Evolutionary conservation across 257 asterid genomes (phyloP).

Genomic region (Buddleja alternifolia): DNA sequence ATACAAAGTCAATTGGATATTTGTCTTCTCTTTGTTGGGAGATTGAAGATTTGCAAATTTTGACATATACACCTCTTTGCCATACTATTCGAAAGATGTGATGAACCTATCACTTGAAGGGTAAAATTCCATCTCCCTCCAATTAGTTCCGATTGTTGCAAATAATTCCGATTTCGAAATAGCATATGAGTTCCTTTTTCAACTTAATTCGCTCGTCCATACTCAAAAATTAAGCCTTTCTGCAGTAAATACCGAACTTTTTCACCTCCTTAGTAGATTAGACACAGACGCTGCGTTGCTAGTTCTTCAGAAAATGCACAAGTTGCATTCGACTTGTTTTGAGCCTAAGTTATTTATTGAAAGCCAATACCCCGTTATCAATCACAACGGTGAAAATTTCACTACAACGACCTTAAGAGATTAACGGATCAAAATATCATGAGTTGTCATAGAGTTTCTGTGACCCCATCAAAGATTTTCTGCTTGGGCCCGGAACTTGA

Average conservation of each 20-base stretch:
- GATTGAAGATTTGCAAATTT: conserved; percentile 42
- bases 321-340: conserved; percentile 64
- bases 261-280: conserved; percentile 53
- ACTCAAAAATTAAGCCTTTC: conserved; percentile 79
- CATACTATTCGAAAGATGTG: conserved; percentile 45
- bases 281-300: conserved; percentile 51
- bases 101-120: conserved; percentile 52
- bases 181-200: conserved; percentile 82
- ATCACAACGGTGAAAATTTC: conserved; percentile 32
- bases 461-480: conserved; percentile 82
- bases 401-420: conserved; percentile 40
- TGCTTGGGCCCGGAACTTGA: conserved; percentile 96
- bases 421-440: conserved; percentile 58
- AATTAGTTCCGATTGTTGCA: conserved; percentile 69
- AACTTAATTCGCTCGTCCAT: conserved; percentile 84
- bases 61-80: conserved; percentile 53
- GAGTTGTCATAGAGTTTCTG: conserved; percentile 79
- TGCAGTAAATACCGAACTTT: conserved; percentile 52
- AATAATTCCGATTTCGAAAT: conserved; percentile 41
- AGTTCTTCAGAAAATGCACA: conserved; percentile 73
- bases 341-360: conserved; percentile 61
- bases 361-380: conserved; percentile 34
- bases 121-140: conserved; percentile 38
- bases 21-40: conserved; percentile 78
- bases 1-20: conserved; percentile 64